phyloP scores from a whole-genome alignment of 1,284 basidiomycete species.

The Tremellales sp. region DNA sequence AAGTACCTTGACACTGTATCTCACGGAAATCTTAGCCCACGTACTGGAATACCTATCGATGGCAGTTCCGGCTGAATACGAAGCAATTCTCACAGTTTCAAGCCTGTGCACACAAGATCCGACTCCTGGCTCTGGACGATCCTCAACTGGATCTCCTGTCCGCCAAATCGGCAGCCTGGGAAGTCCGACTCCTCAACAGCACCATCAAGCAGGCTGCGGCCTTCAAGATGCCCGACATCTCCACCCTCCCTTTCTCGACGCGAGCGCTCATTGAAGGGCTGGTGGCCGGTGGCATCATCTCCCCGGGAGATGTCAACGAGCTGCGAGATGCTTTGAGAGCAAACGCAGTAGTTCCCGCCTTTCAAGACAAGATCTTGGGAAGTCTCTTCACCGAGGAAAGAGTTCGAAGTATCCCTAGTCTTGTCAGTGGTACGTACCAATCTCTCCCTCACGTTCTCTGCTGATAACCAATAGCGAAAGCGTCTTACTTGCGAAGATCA shows the following conservation, averaged over 20 bases:
- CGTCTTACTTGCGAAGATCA: slow-evolving; percentile 18
- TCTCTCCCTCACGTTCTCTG: not conserved
- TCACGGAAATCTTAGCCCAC: slow-evolving; percentile 25
- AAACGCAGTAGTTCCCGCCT: slow-evolving; percentile 13
- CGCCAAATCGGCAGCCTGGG: slow-evolving; percentile 7
- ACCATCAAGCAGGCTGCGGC: slow-evolving; percentile 8
- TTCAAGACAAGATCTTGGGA: slow-evolving; percentile 39
- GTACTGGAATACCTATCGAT: slow-evolving; percentile 41
- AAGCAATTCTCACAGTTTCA: slow-evolving; percentile 13
- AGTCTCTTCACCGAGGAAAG: slow-evolving; percentile 42
- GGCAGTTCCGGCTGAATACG: slow-evolving; percentile 26
- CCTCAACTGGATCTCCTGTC: slow-evolving; percentile 33
- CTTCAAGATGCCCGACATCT: slow-evolving; percentile 22
- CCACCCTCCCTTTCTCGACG: slow-evolving; percentile 30
- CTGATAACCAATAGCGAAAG: slow-evolving; percentile 16
- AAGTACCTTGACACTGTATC: not conserved
- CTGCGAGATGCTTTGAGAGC: slow-evolving; percentile 23
- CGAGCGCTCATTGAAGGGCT: slow-evolving; percentile 45
- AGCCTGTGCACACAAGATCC: slow-evolving; percentile 20
- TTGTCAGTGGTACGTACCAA: slow-evolving; percentile 24
- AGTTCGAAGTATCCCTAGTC: slow-evolving; percentile 25
- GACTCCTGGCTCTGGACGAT: slow-evolving; percentile 25
- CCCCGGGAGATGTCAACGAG: slow-evolving; percentile 24
- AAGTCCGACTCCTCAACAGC: slow-evolving; percentile 2
- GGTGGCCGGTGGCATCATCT: slow-evolving; percentile 40